These are phyloP conservation scores for Moesziomyces aphidis DNA, from an alignment of 1,284 basidiomycete species.

Conservation along the genomic window DNA sequence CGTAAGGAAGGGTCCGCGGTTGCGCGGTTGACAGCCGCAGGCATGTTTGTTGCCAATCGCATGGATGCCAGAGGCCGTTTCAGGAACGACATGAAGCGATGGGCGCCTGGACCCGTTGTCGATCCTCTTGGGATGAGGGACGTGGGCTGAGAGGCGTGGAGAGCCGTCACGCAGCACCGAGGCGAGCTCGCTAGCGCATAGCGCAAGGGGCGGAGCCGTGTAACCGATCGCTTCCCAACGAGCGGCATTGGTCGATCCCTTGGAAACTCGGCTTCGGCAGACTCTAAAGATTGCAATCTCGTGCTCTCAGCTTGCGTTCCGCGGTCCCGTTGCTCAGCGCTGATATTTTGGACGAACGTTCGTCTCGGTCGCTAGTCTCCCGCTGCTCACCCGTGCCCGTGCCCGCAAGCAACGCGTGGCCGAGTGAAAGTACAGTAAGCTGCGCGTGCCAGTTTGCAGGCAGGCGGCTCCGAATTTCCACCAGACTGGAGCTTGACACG, in stretches of 20 bases:
- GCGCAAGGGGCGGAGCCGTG: background rate
- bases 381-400: no score
- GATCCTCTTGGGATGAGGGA: background rate
- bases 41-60: background rate
- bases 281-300: no score
- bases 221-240: background rate
- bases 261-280: no score
- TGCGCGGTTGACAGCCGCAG: background rate
- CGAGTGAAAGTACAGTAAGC: background rate
- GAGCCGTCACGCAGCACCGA: background rate
- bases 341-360: background rate
- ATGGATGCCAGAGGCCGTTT: background rate
- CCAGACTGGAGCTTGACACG: background rate
- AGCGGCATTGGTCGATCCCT: no score
- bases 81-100: background rate
- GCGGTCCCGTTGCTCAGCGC: background rate
- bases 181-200: background rate
- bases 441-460: no score
- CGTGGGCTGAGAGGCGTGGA: no score
- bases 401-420: background rate
- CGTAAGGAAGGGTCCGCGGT: background rate
- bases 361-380: background rate
- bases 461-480: background rate
- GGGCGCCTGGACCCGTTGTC: background rate
- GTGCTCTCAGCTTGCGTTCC: background rate